Conservation (phyloP, 805 yeast genomes). For the Candida berthetii region DNA sequence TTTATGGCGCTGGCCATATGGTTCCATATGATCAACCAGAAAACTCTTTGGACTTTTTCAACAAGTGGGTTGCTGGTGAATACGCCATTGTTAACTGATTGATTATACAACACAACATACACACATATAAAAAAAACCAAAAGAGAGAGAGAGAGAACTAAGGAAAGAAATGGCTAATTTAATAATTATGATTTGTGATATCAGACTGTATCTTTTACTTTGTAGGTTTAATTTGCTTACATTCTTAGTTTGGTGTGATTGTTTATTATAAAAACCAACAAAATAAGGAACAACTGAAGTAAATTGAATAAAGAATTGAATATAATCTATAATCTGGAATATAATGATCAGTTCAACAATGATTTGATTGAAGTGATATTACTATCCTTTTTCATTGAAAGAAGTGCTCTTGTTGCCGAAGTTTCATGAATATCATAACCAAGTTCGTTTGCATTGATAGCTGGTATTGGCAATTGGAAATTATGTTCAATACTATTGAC, state of each 20-base stretch:
- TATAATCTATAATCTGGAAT: no score
- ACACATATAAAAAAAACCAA: no score
- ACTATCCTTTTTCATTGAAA: slow-evolving; percentile 15
- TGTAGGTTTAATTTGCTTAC: no score
- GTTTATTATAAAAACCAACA: no score
- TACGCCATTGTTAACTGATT: slow-evolving; percentile 21
- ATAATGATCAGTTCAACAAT: slow-evolving; percentile 10
- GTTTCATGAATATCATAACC: slow-evolving; percentile 3
- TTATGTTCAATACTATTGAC: not conserved
- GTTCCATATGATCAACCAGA: slow-evolving; percentile 89
- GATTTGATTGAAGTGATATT: slow-evolving; percentile 16
- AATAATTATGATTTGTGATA: no score
- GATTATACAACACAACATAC: not conserved
- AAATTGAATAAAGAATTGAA: no score
- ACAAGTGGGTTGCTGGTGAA: slow-evolving; percentile 79
- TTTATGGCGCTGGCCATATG: slow-evolving; percentile 94
- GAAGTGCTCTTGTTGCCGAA: slow-evolving; percentile 12
- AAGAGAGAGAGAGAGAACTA: no score
- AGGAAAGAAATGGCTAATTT: no score
- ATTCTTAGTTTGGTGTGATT: no score
- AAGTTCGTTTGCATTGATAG: not conserved
- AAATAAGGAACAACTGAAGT: no score
- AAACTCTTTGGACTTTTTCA: slow-evolving; percentile 71
- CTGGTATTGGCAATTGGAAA: slow-evolving; percentile 1
- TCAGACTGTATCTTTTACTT: no score